Evolutionary conservation across 2,329 filamentous ascomycete genomes (phyloP), one percentile per base, ranked within the genome.

Genomic region (Phyllosticta paracitricarpa): DNA sequence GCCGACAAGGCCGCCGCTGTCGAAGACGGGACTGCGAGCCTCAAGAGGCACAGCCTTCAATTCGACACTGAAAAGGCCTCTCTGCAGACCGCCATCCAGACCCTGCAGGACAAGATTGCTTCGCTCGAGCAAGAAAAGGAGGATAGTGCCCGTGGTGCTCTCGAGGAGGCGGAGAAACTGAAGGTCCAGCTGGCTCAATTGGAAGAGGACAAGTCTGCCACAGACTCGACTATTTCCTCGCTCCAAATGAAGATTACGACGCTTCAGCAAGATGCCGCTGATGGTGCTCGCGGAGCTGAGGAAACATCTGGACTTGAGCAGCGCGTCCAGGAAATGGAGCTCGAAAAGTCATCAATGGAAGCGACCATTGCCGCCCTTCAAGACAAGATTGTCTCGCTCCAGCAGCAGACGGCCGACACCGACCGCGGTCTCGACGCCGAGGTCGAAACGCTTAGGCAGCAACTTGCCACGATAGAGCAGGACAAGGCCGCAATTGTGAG

Each of bases 21-120:
- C 17, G 54, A 61, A 17, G 59, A 61, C 22, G 57, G 59, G 48
- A 48, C 59, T 22, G 55, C 26, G 40, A 48, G 24, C 9, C 54
- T 61, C 28, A 57, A 61, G 59, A 53, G 55, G 28, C 59, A 61
- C 40, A 61, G 55, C 54, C 54, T 57, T 22, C 54, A 61, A 51
- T 61, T 54, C 30, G 55, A 61, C 55, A 28, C 51, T 19, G 59
- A 57, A 30, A 61, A 61, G 59, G 54, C 58, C 19, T 57, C 55
- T 9, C 48, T 61, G 19, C 59, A 57, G 19, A 40, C 30, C 9
- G 59, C 59, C 30, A 61, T 61, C 54, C 48, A 57, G 28, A 57
- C 59, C 4, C 54, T 61, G 51, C 56, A 62, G 17, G 56, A 56
- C 56, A 62, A 58, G 35, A 62, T 62, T 25, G 30, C 25, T 22